Conservation (phyloP, 2,329 filamentous ascomycete genomes). For the Penicillium sp. region DNA sequence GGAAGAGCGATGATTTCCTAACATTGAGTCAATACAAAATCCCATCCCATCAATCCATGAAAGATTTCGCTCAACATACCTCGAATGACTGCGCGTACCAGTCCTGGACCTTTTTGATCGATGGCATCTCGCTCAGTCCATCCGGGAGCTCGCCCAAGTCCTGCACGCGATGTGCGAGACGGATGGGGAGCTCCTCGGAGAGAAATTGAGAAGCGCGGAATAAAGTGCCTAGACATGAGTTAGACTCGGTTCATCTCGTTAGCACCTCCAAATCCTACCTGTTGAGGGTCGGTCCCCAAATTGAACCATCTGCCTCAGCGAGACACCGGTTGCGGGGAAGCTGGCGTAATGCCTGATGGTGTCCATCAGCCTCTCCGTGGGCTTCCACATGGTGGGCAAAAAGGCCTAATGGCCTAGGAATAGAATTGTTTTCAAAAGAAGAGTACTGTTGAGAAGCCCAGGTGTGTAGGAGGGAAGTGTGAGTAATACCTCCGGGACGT, state of each 20-base stretch:
- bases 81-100: conserved; percentile 99
- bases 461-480: conserved; percentile 1
- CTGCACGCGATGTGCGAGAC: conserved; percentile 92
- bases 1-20: conserved; percentile 87
- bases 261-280: conserved; percentile 55
- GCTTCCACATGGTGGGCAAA: conserved; percentile 77
- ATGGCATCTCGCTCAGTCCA: conserved; percentile 96
- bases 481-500: conserved; percentile 17
- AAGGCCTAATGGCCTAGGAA: conserved; percentile 31
- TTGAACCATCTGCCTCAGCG: conserved; percentile 97
- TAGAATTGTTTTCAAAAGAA: background rate
- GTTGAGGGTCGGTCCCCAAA: conserved; percentile 93
- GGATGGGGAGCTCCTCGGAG: conserved; percentile 95
- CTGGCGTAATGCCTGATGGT: conserved; percentile 96
- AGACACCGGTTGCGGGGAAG: conserved; percentile 95
- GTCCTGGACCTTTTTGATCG: conserved; percentile 89
- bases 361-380: conserved; percentile 86
- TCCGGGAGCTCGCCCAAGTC: conserved; percentile 91
- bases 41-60: background rate
- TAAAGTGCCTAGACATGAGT: conserved; percentile 69
- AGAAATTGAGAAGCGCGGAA: conserved; percentile 98
- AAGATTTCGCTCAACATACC: conserved; percentile 55
- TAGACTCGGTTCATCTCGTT: background rate
- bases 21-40: conserved; percentile 20
- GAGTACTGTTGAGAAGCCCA: background rate